Evolutionary conservation across 257 asterid species (phyloP), one percentile per base, ranked within the genome.

Genomic region (Primulina tabacum): DNA sequence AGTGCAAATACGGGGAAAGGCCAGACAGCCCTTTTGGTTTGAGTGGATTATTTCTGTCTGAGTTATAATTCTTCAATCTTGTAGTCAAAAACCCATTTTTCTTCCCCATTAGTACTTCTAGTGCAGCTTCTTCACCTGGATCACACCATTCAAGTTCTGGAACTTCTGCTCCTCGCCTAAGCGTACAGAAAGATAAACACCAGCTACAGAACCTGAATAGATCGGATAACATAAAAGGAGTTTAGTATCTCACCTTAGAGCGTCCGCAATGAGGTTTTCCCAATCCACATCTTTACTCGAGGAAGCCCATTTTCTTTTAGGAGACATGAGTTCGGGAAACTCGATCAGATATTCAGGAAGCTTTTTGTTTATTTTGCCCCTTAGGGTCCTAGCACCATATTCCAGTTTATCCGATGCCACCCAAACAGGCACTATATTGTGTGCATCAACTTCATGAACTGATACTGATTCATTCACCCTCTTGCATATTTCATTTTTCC

Each of bases 121-220:
- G 70, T 6, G 89, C 99, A 52, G 91, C 92, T 62, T 81, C 70
- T 79, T 94, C 99, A 53, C 97, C 97, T 57, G 99, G 96, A 83
- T 80, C 81, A 71, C 99, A 90, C 99, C 99, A 94, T 69, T 88
- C 89, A 64, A 94, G 84, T 84, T 94, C 97, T 76, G 99, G 95
- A 69, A 94, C 96, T 83, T 88, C 96, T 79, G 95, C 92, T 73
- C 97, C 97, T 84, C 84, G 77, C 87, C 99, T 94, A 86, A 26
- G 77, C 58, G 79, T 26, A 35, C 12, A 18, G 74, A 68, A 68
- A 83, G 74, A 79, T 65, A 40, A 21, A 76, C 10, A 77, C 30
- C 58, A 74, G 60, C 12, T 14, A 67, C 47, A 20, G 24, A 64
- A 50, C 67, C 79, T 18, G 70, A 73, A 38, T 18, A 64, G 57